These are phyloP conservation scores for Papilionanthe hybrid DNA, from an alignment of 116 monocot species.

Conservation along the genomic window DNA sequence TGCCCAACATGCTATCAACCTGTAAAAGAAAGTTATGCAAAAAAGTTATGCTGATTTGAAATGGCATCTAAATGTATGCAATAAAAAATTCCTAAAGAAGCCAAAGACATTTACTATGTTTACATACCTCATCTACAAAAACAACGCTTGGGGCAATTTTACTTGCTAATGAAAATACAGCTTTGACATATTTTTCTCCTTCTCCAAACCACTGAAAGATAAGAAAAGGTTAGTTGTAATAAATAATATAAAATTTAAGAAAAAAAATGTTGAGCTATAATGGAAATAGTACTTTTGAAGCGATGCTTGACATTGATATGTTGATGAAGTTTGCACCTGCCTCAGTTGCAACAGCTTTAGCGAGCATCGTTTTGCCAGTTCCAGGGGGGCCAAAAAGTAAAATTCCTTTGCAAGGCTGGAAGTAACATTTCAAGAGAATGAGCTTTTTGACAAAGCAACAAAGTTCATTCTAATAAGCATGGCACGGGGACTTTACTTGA, in stretches of 20 bases:
- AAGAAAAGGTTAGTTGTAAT: slow-evolving; percentile 5
- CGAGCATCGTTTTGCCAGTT: slow-evolving; percentile 99
- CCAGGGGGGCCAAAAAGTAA: slow-evolving; percentile 99
- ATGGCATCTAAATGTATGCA: not conserved
- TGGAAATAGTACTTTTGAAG: slow-evolving; percentile 67
- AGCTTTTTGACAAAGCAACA: not conserved
- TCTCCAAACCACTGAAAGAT: slow-evolving; percentile 95
- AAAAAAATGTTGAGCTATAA: not conserved
- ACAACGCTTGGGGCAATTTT: slow-evolving; percentile 98
- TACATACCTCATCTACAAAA: slow-evolving; percentile 93
- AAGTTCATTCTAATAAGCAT: slow-evolving; percentile 2
- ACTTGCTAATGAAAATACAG: slow-evolving; percentile 96
- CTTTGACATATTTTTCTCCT: slow-evolving; percentile 99
- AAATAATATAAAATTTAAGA: not conserved
- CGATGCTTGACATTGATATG: slow-evolving; percentile 99
- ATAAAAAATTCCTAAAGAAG: not conserved
- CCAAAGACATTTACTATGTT: not conserved
- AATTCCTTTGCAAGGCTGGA: slow-evolving; percentile 99
- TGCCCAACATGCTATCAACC: slow-evolving; percentile 99
- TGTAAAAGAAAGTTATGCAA: slow-evolving; percentile 17
- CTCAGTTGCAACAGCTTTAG: slow-evolving; percentile 99
- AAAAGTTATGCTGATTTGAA: not conserved
- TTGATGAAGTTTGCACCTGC: slow-evolving; percentile 99
- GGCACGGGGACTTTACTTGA: not conserved
- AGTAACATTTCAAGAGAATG: not conserved